Conservation (phyloP, 2,329 filamentous ascomycete genomes). For the Colletotrichum lini region DNA sequence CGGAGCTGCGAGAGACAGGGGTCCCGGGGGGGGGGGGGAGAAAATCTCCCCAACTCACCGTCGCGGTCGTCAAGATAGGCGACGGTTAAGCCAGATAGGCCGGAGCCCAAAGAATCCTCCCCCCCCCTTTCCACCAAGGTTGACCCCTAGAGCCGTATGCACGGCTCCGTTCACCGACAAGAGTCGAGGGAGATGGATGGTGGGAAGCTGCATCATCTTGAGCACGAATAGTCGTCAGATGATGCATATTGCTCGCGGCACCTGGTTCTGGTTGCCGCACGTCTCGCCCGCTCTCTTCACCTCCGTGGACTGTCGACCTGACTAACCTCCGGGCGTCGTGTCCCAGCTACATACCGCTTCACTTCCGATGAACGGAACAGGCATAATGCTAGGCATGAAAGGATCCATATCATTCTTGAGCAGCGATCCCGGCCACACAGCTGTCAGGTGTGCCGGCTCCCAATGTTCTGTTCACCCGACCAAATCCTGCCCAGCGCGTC, state of each 20-base stretch:
- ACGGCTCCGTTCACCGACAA: conserved; percentile 35
- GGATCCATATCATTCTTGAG: not conserved
- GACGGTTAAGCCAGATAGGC: not conserved
- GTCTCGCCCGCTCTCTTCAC: conserved; percentile 5
- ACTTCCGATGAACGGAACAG: conserved; percentile 4
- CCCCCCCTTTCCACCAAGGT: conserved; percentile 5
- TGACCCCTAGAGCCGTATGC: conserved; percentile 14
- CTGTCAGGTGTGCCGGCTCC: conserved; percentile 14
- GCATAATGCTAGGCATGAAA: not conserved
- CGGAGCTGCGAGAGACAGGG: conserved; percentile 27
- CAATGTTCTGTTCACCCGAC: conserved; percentile 10
- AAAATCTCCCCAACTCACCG: conserved; percentile 34
- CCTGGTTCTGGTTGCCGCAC: conserved; percentile 2
- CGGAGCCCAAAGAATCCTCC: conserved; percentile 2
- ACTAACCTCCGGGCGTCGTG: not conserved
- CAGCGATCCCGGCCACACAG: conserved; percentile 1
- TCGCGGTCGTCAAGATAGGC: conserved; percentile 30
- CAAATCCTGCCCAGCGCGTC: not conserved
- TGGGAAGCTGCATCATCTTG: conserved; percentile 35
- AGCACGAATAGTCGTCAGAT: conserved; percentile 20
- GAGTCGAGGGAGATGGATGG: conserved; percentile 21
- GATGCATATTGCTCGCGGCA: conserved; percentile 21
- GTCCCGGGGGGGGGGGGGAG: conserved; percentile 28
- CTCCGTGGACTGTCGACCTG: conserved; percentile 6
- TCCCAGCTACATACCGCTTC: not conserved